Evolutionary conservation across 768 basidiomycete species (phyloP).

Genomic region (Butyriboletus loyo): DNA sequence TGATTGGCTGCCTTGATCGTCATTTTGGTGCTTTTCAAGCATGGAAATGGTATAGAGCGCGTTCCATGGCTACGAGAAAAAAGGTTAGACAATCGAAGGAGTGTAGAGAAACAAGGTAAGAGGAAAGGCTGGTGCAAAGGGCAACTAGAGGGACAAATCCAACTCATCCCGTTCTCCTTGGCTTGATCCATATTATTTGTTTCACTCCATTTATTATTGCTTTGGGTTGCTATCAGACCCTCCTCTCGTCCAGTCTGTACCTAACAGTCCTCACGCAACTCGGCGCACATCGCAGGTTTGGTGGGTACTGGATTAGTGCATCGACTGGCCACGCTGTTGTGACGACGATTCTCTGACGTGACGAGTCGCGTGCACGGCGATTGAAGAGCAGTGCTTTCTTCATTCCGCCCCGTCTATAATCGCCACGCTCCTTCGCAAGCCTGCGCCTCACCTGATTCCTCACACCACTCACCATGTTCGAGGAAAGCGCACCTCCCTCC

Average conservation of each 20-base stretch:
- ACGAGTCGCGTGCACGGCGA: constrained; percentile 2
- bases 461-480: constrained; percentile 20
- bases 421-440: not conserved
- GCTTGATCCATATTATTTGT: not conserved
- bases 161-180: not conserved
- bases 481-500: constrained; percentile 32
- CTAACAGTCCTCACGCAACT: not conserved
- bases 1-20: not conserved
- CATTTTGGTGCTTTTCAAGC: constrained; percentile 9
- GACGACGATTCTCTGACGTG: not conserved
- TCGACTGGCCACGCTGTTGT: not conserved
- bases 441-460: not conserved
- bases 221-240: not conserved
- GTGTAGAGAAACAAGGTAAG: not conserved
- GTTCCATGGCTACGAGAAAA: not conserved
- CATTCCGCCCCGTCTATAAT: not conserved
- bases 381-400: constrained; percentile 2
- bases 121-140: not conserved
- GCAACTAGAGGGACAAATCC: too few relatives aligned
- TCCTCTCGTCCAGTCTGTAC: not conserved
- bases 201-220: not conserved
- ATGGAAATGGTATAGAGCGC: not conserved
- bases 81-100: not conserved
- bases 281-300: not conserved
- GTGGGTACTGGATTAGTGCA: not conserved